Conservation (phyloP, 257 asterid genomes). For the Fraxinus cuspidata region DNA sequence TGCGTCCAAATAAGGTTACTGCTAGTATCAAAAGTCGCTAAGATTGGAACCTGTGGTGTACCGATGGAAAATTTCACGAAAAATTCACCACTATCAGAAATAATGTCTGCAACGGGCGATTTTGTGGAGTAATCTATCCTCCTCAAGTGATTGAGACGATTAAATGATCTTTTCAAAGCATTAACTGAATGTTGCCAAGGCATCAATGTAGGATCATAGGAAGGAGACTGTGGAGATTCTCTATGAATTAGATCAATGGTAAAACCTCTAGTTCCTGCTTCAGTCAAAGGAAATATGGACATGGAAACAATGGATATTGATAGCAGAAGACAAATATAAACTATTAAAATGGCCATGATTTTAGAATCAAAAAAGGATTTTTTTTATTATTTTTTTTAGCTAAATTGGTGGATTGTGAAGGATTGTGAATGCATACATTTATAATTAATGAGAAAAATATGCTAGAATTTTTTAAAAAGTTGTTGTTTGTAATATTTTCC, state of each 20-base stretch:
- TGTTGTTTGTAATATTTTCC: background rate
- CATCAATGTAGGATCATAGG: conserved; percentile 7
- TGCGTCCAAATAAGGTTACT: conserved; percentile 67
- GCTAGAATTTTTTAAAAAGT: background rate
- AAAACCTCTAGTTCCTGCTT: conserved; percentile 45
- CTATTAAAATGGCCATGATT: conserved; percentile 23
- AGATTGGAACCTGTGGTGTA: conserved; percentile 48
- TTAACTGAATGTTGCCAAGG: conserved; percentile 24
- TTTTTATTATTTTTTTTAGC: background rate
- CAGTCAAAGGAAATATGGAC: conserved; percentile 7
- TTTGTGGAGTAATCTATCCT: conserved; percentile 1
- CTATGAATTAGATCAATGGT: conserved; percentile 50
- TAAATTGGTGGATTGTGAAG: background rate
- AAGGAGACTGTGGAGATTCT: conserved; percentile 38
- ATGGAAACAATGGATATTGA: conserved; percentile 7
- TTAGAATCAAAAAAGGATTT: background rate
- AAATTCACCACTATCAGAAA: conserved; percentile 53
- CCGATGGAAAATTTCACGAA: conserved; percentile 58
- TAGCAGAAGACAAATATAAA: conserved; percentile 12
- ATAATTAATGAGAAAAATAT: background rate
- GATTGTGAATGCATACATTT: conserved; percentile 3
- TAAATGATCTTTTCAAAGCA: conserved; percentile 28
- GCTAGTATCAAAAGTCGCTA: conserved; percentile 65
- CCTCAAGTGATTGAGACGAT: conserved; percentile 29
- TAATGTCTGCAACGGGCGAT: conserved; percentile 27